phyloP scores from a whole-genome alignment of 1,284 basidiomycete genomes.

The Puccinia horiana region DNA sequence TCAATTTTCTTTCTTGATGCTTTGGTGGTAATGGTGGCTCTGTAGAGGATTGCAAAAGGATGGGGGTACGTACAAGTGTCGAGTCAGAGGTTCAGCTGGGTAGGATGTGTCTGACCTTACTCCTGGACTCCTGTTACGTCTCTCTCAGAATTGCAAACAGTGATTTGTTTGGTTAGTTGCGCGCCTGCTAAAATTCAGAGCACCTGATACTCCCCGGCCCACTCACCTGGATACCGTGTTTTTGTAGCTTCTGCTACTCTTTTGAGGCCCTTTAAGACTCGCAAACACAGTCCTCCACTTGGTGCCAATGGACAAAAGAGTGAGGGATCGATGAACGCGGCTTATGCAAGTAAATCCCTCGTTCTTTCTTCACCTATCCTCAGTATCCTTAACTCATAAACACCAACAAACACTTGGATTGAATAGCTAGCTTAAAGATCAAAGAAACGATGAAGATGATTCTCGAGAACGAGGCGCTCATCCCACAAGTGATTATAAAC shows the following conservation, averaged over 20 bases:
- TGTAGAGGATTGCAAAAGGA: conserved; percentile 30
- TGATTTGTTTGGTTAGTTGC: conserved; percentile 32
- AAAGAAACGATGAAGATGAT: conserved; percentile 62
- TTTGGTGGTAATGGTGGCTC: neutral
- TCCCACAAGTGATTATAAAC: conserved; percentile 56
- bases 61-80: conserved; percentile 36
- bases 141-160: conserved; percentile 36
- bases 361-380: neutral
- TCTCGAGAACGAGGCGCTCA: conserved; percentile 62
- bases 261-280: conserved; percentile 12
- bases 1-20: conserved; percentile 52
- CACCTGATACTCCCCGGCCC: neutral
- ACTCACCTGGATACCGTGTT: neutral
- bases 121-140: neutral
- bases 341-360: conserved; percentile 48
- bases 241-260: conserved; percentile 37
- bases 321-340: neutral
- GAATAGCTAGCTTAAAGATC: conserved; percentile 59
- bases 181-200: neutral
- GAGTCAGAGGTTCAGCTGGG: too few relatives aligned
- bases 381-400: too few relatives aligned
- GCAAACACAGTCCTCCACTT: conserved; percentile 49
- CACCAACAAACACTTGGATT: too few relatives aligned
- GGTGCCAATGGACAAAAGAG: conserved; percentile 55
- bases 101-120: neutral